Evolutionary conservation across 257 asterid species (phyloP).

Genomic region (Solanum etuberosum): DNA sequence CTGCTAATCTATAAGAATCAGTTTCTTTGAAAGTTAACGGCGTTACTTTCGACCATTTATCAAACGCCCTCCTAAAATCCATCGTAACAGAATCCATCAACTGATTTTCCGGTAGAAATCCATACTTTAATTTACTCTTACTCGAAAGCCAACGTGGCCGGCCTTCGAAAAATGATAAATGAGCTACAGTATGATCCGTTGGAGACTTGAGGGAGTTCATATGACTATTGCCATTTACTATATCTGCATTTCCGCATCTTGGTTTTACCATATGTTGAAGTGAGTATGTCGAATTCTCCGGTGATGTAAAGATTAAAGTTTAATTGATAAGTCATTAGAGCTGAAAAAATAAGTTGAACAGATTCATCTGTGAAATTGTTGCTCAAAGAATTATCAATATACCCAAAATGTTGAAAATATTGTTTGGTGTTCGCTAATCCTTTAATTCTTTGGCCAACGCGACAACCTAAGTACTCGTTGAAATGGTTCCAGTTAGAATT

Average conservation of each 20-base stretch:
- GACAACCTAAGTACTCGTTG: conserved; percentile 32
- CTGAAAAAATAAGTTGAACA: conserved; percentile 43
- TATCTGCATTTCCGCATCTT: conserved; percentile 70
- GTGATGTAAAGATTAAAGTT: conserved; percentile 63
- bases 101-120: conserved; percentile 42
- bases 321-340: conserved; percentile 51
- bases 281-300: conserved; percentile 43
- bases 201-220: conserved; percentile 35
- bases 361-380: conserved; percentile 51
- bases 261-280: conserved; percentile 44
- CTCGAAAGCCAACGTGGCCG: conserved; percentile 56
- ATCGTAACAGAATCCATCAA: conserved; percentile 10
- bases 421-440: conserved; percentile 47
- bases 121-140: conserved; percentile 35
- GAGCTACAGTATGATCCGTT: conserved; percentile 34
- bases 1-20: conserved; percentile 24
- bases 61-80: conserved; percentile 52
- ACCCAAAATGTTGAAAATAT: conserved; percentile 65
- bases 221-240: conserved; percentile 47
- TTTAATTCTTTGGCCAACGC: too few species aligned
- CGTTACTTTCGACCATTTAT: conserved; percentile 71
- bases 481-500: not conserved
- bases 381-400: conserved; percentile 23
- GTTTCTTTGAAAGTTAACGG: conserved; percentile 44
- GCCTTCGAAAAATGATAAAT: conserved; percentile 53